Base-by-base conservation (phyloP, 2,329 filamentous ascomycete genomes). In the Aspergillus ochraceoroseus region DNA sequence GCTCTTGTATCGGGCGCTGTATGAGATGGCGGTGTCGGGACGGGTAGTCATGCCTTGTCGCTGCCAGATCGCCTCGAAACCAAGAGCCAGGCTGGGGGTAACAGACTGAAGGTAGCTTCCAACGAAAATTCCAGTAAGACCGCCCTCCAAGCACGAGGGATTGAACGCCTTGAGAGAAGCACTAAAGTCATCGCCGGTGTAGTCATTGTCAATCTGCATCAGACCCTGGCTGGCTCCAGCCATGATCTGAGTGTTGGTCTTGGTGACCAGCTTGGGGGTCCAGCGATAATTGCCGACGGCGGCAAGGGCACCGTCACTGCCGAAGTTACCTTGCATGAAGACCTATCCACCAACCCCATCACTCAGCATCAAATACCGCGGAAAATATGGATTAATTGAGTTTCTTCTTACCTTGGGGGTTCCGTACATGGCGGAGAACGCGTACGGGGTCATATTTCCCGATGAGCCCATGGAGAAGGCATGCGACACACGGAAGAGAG, bases 401-500 rank as follows among this genome's bases (percentile, higher is more conserved):
- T 22, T 13, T 12, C 23, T 42, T 73, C 77, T 56, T 70, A 95
- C 90, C 76, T 87, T 90, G 68, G 84, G 85, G 53, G 86, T 95
- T 55, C 92, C 92, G 65, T 92, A 95, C 61, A 98, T 80, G 51
- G 86, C 87, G 54, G 88, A 87, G 70, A 96, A 95, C 40, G 87
- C 87, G 70, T 98, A 98, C 25, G 92, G 92, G 64, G 89, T 89
- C 66, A 94, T 75, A 44, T 66, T 67, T 54, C 85, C 82, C 70
- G 95, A 87, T 29, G 78, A 79, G 56, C 92, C 90, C 79, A 95
- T 87, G 41, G 90, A 84, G 67, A 98, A 92, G 57, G 92, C 87
- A 72, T 98, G 92, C 52, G 90, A 95, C 56, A 95, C 85, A 71
- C 96, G 90, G 76, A 98, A 98, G 54, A 96, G 74, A 43, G 92